Evolutionary conservation across 2,329 filamentous ascomycete species (phyloP), one percentile per base, ranked within the genome.

Genomic region (Chaetomium olivaceum): DNA sequence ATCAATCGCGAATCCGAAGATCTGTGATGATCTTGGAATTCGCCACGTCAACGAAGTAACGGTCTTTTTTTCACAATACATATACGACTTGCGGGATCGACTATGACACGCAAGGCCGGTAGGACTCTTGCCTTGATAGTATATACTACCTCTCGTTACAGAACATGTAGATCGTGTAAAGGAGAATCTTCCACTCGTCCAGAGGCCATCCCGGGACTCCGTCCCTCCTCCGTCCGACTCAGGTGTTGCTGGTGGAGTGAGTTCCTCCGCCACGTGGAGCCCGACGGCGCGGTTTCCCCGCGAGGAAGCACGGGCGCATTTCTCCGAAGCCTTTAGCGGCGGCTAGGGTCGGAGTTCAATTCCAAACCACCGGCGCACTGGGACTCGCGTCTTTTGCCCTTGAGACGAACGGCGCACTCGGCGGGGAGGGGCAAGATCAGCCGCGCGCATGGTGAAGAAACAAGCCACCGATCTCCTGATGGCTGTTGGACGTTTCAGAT

Each of bases 381-480:
- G 14, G 27, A 33, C 16, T 39, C 25, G 23, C 19, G 27, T 14
- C 16, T 31, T 29, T 56, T 21, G 46, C 14, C 14, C 19, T 39
- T 27, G 58, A 36, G 46, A 52, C 31, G 59, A 46, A 29, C 50
- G 21, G 46, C 39, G 39, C 16, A 21, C 29, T 46, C 36, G 36
- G 56, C 56, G 23, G 19, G 16, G 56, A 31, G 21, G 14, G 61
- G 55, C 48, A 57, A 57, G 48, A 65, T 56, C 59, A 63, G 60
- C 66, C 61, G 66, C 63, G 60, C 58, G 63, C 61, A 46, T 61
- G 59, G 31, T n/a, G 3, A 61, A 58, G 54, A 50, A 62, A 62
- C 29, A 52, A n/a, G 46, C 50, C 60, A 50, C 19, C 12, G 25
- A 23, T 36, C 60, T 61, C 60, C 56, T 62, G 65, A 48, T 50